Conservation (phyloP, 805 yeast genomes). For the Kregervanrija delftensis region DNA sequence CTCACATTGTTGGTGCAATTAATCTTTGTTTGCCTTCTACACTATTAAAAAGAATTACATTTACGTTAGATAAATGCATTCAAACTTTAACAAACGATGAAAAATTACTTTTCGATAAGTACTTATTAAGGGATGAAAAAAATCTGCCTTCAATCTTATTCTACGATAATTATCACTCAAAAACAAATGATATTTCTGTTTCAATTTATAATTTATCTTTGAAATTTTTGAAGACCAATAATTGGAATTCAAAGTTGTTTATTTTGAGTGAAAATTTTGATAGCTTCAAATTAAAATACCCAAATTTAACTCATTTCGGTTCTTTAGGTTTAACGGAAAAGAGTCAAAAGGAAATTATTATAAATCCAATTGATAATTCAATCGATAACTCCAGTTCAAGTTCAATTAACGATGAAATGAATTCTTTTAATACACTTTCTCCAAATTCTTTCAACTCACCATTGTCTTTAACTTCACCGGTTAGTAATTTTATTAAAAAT, state of each 20-base stretch:
- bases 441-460: conserved; percentile 5
- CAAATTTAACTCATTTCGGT: background rate
- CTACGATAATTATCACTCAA: conserved; percentile 41
- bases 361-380: background rate
- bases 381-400: conserved; percentile 2
- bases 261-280: conserved; percentile 24
- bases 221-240: conserved; percentile 36
- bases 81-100: conserved; percentile 53
- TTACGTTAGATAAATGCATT: conserved; percentile 55
- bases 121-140: conserved; percentile 21
- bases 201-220: conserved; percentile 39
- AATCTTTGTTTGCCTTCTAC: conserved; percentile 90
- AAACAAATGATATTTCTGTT: conserved; percentile 26
- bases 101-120: conserved; percentile 33
- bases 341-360: background rate
- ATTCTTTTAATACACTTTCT: conserved; percentile 16
- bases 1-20: conserved; percentile 54
- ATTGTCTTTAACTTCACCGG: conserved; percentile 17
- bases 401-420: conserved; percentile 3
- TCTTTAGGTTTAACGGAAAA: background rate
- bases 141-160: conserved; percentile 39
- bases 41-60: conserved; percentile 66
- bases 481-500: background rate
- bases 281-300: background rate
- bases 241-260: conserved; percentile 35